Conservation (phyloP, 768 basidiomycete species). For the Kwoniella botswanensis region DNA sequence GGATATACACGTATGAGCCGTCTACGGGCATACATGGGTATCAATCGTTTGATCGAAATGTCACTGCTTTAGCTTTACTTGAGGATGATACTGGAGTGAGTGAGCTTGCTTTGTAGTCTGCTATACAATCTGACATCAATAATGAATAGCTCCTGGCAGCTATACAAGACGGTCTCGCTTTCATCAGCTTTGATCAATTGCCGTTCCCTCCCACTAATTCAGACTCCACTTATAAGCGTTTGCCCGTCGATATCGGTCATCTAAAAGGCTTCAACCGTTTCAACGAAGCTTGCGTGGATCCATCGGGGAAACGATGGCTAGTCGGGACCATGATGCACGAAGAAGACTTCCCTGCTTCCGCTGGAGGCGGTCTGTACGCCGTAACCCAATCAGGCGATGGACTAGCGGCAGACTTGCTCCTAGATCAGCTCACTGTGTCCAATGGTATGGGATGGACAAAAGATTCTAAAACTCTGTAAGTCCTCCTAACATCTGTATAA, state of each 20-base stretch:
- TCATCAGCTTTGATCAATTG: slow-evolving; percentile 9
- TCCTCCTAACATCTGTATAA: not conserved
- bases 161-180: slow-evolving; percentile 10
- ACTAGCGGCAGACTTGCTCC: not conserved
- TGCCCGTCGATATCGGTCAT: not conserved
- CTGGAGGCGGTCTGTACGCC: slow-evolving; percentile 8
- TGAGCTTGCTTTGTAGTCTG: not conserved
- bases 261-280: slow-evolving; percentile 23
- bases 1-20: slow-evolving; percentile 31
- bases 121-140: not conserved
- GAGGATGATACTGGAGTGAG: slow-evolving; percentile 23
- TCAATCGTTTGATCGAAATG: slow-evolving; percentile 22
- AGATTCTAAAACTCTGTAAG: slow-evolving; percentile 23
- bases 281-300: slow-evolving; percentile 31
- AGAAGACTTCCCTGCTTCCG: not conserved
- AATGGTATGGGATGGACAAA: slow-evolving; percentile 27
- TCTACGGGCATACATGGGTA: slow-evolving; percentile 17
- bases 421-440: slow-evolving; percentile 13
- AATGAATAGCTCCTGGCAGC: slow-evolving; percentile 16
- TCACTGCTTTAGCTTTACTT: slow-evolving; percentile 23
- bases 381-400: slow-evolving; percentile 1
- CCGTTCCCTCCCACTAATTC: slow-evolving; percentile 24
- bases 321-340: slow-evolving; percentile 16
- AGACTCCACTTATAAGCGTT: not conserved
- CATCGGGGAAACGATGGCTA: slow-evolving; percentile 13